Base-by-base conservation (phyloP, 2,329 filamentous ascomycete genomes). In the Podosphaera aphanis region DNA sequence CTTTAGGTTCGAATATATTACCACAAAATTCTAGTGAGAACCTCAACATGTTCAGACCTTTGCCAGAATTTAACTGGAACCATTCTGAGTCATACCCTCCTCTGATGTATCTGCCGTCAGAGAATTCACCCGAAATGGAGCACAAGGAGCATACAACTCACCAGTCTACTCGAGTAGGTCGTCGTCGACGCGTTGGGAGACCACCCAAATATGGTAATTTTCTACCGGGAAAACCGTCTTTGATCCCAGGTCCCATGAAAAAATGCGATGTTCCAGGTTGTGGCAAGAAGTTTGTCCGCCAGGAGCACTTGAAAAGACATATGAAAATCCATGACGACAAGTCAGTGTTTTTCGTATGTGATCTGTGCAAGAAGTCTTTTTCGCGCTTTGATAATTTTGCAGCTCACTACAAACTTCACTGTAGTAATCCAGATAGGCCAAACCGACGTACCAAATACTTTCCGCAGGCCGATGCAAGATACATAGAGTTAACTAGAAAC, bases 251-350 rank as follows among this genome's bases (percentile, higher is more conserved):
- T 15, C n/a, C 41, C 15, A 20, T 15, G 29, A 62, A 64, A 52
- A 58, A 60, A 50, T 63, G 65, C 57, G 59, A 60, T 36, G 59
- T 62, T 41, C 58, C 60, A 1, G 63, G 62, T 6, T 67, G 65
- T 51, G 60, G 60, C 46, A 62, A 62, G 6, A 61, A 61, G 4
- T 69, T 69, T 53, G 64, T 66, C 56, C 56, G 66, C 42, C 63
- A 66, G 48, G 66, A 69, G 49, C 66, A 68, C 47, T 55, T 68
- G 16, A 66, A 67, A 56, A 57, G 66, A 10, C 66, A 69, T 51
- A 62, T 64, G 57, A 64, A 62, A 53, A 66, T 61, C 15, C 65
- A 67, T 46, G 33, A 31, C 10, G 21, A 47, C 5, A n/a, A n/a
- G n/a, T n/a, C 38, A 1, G 38, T 45, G 7, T 44, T 16, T 2